A percentile compares a stretch with the other conserved stretches of the same genome.
These are phyloP conservation scores for Trichoderma erinaceum DNA, from an alignment of 495 filamentous ascomycete genomes.

Conservation along the genomic window DNA sequence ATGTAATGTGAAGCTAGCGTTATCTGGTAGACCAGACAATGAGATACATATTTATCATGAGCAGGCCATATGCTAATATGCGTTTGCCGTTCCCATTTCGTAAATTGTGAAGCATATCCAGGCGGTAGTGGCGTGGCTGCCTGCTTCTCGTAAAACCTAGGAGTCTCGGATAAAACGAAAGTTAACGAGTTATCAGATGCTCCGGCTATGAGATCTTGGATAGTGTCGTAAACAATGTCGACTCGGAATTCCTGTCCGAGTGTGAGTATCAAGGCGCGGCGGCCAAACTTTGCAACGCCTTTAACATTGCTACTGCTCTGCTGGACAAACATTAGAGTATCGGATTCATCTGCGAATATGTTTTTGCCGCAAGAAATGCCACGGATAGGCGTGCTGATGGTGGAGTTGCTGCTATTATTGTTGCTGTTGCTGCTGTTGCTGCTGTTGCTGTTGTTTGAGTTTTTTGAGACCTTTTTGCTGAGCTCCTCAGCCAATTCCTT, in stretches of 20 bases:
- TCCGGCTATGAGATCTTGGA: constrained; percentile 6
- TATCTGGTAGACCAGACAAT: constrained; percentile 15
- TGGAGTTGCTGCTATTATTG: no score
- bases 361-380: constrained; percentile 15
- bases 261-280: neutral
- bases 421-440: no score
- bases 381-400: neutral
- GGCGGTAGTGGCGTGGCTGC: neutral
- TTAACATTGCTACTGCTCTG: neutral
- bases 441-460: no score
- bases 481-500: neutral
- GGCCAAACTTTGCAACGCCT: constrained; percentile 8
- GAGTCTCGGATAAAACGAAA: constrained; percentile 11
- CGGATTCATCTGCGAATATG: neutral
- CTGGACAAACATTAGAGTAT: constrained; percentile 4
- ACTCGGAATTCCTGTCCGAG: neutral
- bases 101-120: neutral
- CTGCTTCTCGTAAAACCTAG: constrained; percentile 1
- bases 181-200: neutral
- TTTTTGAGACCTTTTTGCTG: neutral
- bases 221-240: constrained; percentile 9
- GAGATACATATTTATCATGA: constrained; percentile 9
- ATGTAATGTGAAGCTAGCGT: neutral
- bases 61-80: neutral
- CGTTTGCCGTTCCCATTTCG: neutral